A percentile compares a stretch with the other conserved stretches of the same genome.
Evolutionary conservation across 2,329 filamentous ascomycete genomes (phyloP).

Genomic region (Microdochium trichocladiopsis): DNA sequence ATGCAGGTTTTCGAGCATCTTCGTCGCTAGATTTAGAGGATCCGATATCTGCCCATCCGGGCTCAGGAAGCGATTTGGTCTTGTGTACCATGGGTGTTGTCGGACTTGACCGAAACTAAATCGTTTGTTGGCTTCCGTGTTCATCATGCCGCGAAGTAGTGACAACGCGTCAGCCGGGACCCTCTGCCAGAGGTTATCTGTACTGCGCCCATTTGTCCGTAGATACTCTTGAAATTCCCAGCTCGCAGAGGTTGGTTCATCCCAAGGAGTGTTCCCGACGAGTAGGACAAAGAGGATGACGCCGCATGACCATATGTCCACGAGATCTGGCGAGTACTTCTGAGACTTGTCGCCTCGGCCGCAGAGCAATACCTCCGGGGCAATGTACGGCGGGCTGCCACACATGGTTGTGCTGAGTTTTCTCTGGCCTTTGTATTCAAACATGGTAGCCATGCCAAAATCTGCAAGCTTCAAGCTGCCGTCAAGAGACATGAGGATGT

Average conservation of each 20-base stretch:
- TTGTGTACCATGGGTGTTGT: conserved; percentile 91
- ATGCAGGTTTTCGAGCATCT: conserved; percentile 85
- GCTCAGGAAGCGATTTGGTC: conserved; percentile 69
- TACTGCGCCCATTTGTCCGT: conserved; percentile 69
- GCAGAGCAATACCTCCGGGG: conserved; percentile 74
- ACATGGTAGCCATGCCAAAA: conserved; percentile 92
- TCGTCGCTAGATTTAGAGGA: conserved; percentile 79
- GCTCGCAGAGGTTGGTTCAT: conserved; percentile 77
- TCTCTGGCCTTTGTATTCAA: conserved; percentile 76
- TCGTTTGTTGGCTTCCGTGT: conserved; percentile 63
- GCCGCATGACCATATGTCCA: conserved; percentile 95
- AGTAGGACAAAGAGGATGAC: conserved; percentile 96
- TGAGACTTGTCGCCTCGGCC: conserved; percentile 36
- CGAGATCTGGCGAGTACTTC: conserved; percentile 70
- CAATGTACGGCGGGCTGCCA: conserved; percentile 94
- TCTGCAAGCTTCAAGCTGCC: conserved; percentile 93
- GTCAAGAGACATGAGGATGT: conserved; percentile 78
- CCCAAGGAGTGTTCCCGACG: conserved; percentile 96
- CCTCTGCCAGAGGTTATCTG: conserved; percentile 78
- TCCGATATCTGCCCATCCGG: conserved; percentile 69
- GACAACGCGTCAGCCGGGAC: conserved; percentile 70
- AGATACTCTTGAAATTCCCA: conserved; percentile 91
- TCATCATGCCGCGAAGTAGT: conserved; percentile 88
- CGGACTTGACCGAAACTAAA: conserved; percentile 85
- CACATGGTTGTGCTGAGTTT: conserved; percentile 87